Evolutionary conservation across 2,329 filamentous ascomycete species (phyloP).

Genomic region (Lasiodiplodia theobromae): DNA sequence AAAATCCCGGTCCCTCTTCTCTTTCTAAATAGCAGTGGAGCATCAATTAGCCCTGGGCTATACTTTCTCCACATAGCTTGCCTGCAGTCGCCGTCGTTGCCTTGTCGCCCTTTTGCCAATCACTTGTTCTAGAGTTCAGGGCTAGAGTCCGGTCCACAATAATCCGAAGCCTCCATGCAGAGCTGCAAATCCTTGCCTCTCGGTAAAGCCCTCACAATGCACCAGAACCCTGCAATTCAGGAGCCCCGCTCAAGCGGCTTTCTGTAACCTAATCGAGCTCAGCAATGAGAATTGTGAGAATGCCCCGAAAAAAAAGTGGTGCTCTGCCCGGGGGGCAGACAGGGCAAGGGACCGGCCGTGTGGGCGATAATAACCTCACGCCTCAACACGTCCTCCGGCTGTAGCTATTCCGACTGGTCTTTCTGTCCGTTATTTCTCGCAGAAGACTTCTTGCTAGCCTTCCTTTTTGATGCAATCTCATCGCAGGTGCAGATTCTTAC

Average conservation of each 20-base stretch:
- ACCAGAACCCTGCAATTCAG: background rate
- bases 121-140: background rate
- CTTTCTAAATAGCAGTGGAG: background rate
- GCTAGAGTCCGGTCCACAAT: constrained; percentile 3
- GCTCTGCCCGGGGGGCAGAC: background rate
- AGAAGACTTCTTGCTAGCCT: background rate
- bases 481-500: background rate
- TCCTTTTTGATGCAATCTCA: background rate
- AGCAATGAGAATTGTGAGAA: background rate
- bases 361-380: background rate
- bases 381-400: background rate
- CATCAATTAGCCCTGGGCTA: background rate
- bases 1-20: background rate
- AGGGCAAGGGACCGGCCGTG: background rate
- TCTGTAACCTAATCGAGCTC: constrained; percentile 5
- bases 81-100: background rate
- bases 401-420: background rate
- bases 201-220: background rate
- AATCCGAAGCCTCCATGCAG: background rate
- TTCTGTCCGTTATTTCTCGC: background rate
- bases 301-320: background rate
- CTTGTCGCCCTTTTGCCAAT: background rate
- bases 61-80: background rate
- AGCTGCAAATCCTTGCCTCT: constrained; percentile 5
- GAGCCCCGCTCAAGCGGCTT: background rate